These are phyloP conservation scores for Neltuma alba DNA, from an alignment of 306 rosid species.

Conservation along the genomic window DNA sequence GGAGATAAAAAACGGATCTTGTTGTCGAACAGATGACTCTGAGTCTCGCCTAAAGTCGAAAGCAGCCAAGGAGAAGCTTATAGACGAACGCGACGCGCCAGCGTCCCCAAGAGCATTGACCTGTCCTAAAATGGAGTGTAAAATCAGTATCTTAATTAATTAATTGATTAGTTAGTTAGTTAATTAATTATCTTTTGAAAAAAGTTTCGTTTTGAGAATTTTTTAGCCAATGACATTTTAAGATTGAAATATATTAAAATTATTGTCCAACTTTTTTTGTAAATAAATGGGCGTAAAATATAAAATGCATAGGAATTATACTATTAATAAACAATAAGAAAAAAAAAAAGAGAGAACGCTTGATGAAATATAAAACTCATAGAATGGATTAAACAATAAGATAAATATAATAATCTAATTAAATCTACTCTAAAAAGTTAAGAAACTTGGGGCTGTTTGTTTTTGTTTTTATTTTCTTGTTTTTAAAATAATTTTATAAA, in stretches of 20 bases:
- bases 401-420: too few relatives aligned
- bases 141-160: background rate
- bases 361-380: too few relatives aligned
- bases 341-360: background rate
- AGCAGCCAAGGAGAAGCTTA: background rate
- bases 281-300: too few relatives aligned
- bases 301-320: background rate
- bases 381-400: too few relatives aligned
- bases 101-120: background rate
- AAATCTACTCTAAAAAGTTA: too few relatives aligned
- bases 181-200: too few relatives aligned
- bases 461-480: too few relatives aligned
- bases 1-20: slow-evolving; percentile 7
- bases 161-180: too few relatives aligned
- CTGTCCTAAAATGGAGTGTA: background rate
- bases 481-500: too few relatives aligned
- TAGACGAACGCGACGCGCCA: background rate
- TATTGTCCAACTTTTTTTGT: too few relatives aligned
- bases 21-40: background rate
- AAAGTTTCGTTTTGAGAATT: too few relatives aligned
- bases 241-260: background rate
- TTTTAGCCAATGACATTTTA: background rate
- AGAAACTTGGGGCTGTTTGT: too few relatives aligned
- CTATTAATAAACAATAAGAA: background rate
- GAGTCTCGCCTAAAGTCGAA: background rate